Evolutionary conservation across 495 filamentous ascomycete species (phyloP).

Genomic region (Aspergillus asperescens): DNA sequence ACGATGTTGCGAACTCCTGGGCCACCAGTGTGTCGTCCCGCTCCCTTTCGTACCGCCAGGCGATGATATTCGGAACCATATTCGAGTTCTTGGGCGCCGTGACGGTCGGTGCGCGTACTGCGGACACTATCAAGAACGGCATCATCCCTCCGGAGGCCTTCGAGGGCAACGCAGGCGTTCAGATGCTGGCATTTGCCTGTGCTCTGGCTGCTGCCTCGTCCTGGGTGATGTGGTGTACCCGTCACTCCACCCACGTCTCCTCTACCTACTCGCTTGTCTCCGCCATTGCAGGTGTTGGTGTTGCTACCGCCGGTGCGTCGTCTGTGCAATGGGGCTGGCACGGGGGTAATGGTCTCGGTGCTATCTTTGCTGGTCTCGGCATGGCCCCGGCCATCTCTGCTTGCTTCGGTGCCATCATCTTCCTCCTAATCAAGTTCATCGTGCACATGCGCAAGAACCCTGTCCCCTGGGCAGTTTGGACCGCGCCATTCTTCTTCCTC

Average conservation of each 20-base stretch:
- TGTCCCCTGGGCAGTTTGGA: conserved; percentile 52
- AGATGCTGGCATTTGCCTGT: conserved; percentile 57
- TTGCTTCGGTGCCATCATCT: conserved; percentile 52
- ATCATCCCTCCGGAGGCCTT: conserved; percentile 51
- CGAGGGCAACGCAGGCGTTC: conserved; percentile 48
- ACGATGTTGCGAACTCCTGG: conserved; percentile 77
- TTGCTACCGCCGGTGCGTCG: conserved; percentile 52
- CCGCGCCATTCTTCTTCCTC: conserved; percentile 55
- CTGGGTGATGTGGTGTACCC: conserved; percentile 60
- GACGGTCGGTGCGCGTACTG: conserved; percentile 54
- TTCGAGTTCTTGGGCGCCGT: conserved; percentile 60
- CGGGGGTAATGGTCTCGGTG: conserved; percentile 51
- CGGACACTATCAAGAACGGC: conserved; percentile 56
- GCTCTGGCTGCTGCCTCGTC: conserved; percentile 51
- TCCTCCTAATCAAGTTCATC: conserved; percentile 55
- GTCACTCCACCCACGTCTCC: conserved; percentile 56
- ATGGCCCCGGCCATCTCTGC: conserved; percentile 57
- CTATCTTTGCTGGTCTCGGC: conserved; percentile 56
- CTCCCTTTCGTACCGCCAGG: conserved; percentile 60
- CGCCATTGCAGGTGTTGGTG: conserved; percentile 56
- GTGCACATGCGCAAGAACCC: conserved; percentile 56
- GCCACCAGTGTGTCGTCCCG: conserved; percentile 65
- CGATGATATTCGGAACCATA: conserved; percentile 60
- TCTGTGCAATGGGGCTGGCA: conserved; percentile 62
- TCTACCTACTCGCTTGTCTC: conserved; percentile 62